phyloP scores from a whole-genome alignment of 352 stramenopile species.

The Elongisporangium anandrum region DNA sequence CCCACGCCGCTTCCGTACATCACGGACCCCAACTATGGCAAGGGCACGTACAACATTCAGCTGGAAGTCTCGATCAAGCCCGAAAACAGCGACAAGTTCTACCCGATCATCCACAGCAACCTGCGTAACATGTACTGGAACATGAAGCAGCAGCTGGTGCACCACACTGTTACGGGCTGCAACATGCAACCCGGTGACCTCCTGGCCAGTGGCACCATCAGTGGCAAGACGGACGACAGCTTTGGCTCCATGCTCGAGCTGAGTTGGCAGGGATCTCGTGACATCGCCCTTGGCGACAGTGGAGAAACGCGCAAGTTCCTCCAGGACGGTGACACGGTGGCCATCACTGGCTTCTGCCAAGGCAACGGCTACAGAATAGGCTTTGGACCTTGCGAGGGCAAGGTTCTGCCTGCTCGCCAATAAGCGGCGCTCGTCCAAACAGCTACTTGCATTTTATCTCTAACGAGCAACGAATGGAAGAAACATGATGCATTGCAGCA shows the following conservation, averaged over 20 bases:
- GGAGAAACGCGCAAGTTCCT: conserved; percentile 92
- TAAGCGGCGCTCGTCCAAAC: conserved; percentile 14
- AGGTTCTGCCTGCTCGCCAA: conserved; percentile 82
- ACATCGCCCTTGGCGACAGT: conserved; percentile 67
- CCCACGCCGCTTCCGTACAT: conserved; percentile 93
- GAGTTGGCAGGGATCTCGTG: conserved; percentile 91
- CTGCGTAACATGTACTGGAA: conserved; percentile 98
- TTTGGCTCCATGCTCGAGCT: conserved; percentile 96
- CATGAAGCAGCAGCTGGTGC: conserved; percentile 95
- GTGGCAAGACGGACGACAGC: conserved; percentile 77
- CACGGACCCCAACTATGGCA: conserved; percentile 87
- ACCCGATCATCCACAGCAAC: conserved; percentile 91
- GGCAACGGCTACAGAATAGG: conserved; percentile 91
- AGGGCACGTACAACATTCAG: conserved; percentile 87
- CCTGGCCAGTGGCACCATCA: conserved; percentile 94
- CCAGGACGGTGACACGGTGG: conserved; percentile 92
- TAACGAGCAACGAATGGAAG: not conserved
- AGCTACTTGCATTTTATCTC: not conserved
- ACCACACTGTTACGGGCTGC: conserved; percentile 97
- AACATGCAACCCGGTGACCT: conserved; percentile 95
- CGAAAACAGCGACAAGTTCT: conserved; percentile 40
- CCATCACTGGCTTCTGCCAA: conserved; percentile 91
- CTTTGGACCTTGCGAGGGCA: conserved; percentile 92
- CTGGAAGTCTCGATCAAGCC: conserved; percentile 71
- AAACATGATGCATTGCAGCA: not conserved